Base-by-base conservation (phyloP, 2,329 filamentous ascomycete genomes). In the Colletotrichum tropicale region DNA sequence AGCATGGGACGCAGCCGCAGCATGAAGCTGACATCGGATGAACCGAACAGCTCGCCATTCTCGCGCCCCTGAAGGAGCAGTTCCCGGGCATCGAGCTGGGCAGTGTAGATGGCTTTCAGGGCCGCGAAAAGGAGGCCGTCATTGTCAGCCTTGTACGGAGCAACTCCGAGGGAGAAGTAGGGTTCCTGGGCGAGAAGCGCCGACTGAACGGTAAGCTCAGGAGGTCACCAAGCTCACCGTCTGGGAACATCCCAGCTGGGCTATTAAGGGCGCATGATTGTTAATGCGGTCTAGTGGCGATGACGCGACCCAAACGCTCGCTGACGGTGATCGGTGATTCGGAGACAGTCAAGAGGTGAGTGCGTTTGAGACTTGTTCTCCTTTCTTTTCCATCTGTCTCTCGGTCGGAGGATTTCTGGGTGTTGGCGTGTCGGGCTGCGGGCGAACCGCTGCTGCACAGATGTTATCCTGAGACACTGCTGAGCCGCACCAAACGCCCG, bases 91-190 rank as follows among this genome's bases (percentile, higher is more conserved):
- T 99, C 66, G 97, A 99, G 84, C 89, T 99, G n/a, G 97, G 97
- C 38, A 98, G 95, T 80, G 95, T 99, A 3, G 97, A 99, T 84
- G 97, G 96, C 3, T 99, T 99, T 83, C 97, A 99, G 84, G 97
- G 97, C 38, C 92, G 97, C 21, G 97, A 99, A 85, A 99, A 99
- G 85, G 97, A 99, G 84, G 97, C 95, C 4, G 93, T 99, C 18
- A 91, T 99, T 52, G 93, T 99, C 67, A 98, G 94, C 84, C 90
- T 98, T n/a, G 97, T 99, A 72, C 91, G 97, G 78, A 98, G 96
- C 85, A 99, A 99, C 82, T 79, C 92, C 8, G 91, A 96, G 65
- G 92, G 93, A 66, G 96, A 98, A 83, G 96, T 98, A 16, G 97
- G 97, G 12, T 99, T 99, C 81, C 86, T 99, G 48, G 95, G 92